Conservation (phyloP, 495 filamentous ascomycete species). For the Bacidia rubella region DNA sequence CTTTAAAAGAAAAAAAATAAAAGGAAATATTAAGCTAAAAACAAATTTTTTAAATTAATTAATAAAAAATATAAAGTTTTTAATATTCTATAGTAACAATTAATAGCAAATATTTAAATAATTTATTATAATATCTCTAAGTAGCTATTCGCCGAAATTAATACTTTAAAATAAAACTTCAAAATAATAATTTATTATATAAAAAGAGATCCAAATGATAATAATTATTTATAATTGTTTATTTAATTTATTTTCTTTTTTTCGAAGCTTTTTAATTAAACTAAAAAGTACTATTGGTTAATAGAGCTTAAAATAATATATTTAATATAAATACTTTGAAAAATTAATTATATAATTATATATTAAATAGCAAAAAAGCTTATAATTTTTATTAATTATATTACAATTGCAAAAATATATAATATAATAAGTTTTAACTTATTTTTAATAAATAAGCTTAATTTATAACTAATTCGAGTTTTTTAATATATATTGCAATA, state of each 20-base stretch:
- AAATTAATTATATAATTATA: not conserved
- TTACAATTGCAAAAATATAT: not conserved
- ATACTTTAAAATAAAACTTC: slow-evolving; percentile 1
- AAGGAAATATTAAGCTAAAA: not conserved
- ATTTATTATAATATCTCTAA: not conserved
- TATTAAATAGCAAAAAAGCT: not conserved
- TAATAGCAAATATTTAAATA: not conserved
- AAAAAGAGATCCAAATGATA: not conserved
- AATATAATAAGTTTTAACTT: not conserved
- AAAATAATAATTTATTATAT: not conserved
- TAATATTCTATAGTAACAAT: not conserved
- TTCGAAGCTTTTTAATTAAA: not conserved
- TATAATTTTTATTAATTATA: not conserved
- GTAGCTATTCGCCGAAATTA: not conserved
- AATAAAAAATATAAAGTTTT: slow-evolving; percentile 1
- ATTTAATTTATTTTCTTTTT: not conserved
- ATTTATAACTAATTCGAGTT: not conserved
- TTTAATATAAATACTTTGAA: not conserved
- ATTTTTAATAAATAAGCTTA: not conserved
- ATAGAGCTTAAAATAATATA: not conserved
- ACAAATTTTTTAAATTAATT: not conserved
- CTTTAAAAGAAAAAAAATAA: not conserved
- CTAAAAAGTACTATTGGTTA: not conserved
- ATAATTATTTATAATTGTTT: not conserved
- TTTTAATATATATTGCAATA: not conserved